Conservation (phyloP, 768 basidiomycete genomes). For the Mycena floridula region DNA sequence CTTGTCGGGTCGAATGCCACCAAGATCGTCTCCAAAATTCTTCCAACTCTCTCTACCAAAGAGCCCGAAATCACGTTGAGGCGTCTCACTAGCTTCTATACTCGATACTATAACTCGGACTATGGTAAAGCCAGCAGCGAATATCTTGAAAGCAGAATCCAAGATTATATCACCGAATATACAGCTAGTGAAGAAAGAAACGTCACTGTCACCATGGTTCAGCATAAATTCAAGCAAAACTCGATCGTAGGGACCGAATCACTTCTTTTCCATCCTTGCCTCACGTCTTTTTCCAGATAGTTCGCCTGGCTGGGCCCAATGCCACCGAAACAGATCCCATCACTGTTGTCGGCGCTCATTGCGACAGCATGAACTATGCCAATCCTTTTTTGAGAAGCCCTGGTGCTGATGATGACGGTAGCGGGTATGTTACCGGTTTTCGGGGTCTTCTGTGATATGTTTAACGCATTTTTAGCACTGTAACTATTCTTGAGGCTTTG, state of each 20-base stretch:
- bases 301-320: slow-evolving; percentile 18
- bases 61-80: slow-evolving; percentile 13
- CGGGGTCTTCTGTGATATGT: neutral
- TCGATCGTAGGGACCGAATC: slow-evolving; percentile 10
- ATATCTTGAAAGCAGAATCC: slow-evolving; percentile 13
- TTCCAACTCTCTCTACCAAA: slow-evolving; percentile 3
- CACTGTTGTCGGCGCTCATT: slow-evolving; percentile 21
- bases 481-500: slow-evolving; percentile 34
- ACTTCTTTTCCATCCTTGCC: neutral
- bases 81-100: slow-evolving; percentile 13
- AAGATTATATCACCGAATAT: slow-evolving; percentile 6
- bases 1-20: slow-evolving; percentile 1
- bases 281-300: slow-evolving; percentile 10
- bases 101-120: slow-evolving; percentile 15
- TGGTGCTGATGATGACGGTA: slow-evolving; percentile 26
- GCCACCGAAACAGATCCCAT: slow-evolving; percentile 8
- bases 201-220: slow-evolving; percentile 6
- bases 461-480: neutral
- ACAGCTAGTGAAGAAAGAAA: slow-evolving; percentile 7
- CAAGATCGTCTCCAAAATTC: slow-evolving; percentile 2
- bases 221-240: slow-evolving; percentile 10
- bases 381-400: slow-evolving; percentile 21
- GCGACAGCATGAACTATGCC: slow-evolving; percentile 19
- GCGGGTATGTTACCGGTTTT: slow-evolving; percentile 14
- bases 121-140: slow-evolving; percentile 16